phyloP scores from a whole-genome alignment of 2,329 filamentous ascomycete genomes.

The Talaromyces sp. region DNA sequence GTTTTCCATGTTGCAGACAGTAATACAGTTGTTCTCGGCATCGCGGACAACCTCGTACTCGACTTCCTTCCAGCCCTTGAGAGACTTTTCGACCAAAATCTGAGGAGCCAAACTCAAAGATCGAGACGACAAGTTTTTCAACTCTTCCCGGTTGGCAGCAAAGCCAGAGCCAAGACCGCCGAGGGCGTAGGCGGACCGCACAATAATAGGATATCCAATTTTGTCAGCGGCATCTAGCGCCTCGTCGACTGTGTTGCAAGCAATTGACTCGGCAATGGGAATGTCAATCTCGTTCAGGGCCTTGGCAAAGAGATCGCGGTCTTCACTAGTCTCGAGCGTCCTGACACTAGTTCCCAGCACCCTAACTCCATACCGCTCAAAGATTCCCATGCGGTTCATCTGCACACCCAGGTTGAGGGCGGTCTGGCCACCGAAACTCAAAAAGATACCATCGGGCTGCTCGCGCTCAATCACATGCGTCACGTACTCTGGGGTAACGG shows the following conservation, averaged over 20 bases:
- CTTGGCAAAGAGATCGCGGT: constrained; percentile 92
- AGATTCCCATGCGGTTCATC: constrained; percentile 93
- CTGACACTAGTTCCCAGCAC: constrained; percentile 92
- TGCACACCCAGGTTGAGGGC: constrained; percentile 93
- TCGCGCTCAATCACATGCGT: constrained; percentile 96
- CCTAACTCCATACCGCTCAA: constrained; percentile 91
- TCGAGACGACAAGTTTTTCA: constrained; percentile 85
- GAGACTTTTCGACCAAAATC: constrained; percentile 95
- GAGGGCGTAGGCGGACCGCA: constrained; percentile 92
- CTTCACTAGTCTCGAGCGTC: constrained; percentile 90
- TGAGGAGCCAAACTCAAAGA: constrained; percentile 92
- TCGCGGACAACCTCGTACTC: constrained; percentile 98
- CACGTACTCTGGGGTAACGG: constrained; percentile 96
- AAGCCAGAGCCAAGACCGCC: constrained; percentile 96
- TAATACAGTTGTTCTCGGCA: constrained; percentile 97
- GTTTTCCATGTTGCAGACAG: constrained; percentile 98
- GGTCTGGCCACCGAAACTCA: constrained; percentile 96
- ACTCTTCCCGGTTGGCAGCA: constrained; percentile 87
- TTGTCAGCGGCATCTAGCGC: constrained; percentile 79
- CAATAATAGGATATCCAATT: constrained; percentile 95
- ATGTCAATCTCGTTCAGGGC: constrained; percentile 96
- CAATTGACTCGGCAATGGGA: constrained; percentile 93
- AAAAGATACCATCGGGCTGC: constrained; percentile 91
- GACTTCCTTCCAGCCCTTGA: constrained; percentile 99
- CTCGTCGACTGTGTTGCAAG: constrained; percentile 85